Conservation (phyloP, 768 basidiomycete genomes). For the Russula abietina region DNA sequence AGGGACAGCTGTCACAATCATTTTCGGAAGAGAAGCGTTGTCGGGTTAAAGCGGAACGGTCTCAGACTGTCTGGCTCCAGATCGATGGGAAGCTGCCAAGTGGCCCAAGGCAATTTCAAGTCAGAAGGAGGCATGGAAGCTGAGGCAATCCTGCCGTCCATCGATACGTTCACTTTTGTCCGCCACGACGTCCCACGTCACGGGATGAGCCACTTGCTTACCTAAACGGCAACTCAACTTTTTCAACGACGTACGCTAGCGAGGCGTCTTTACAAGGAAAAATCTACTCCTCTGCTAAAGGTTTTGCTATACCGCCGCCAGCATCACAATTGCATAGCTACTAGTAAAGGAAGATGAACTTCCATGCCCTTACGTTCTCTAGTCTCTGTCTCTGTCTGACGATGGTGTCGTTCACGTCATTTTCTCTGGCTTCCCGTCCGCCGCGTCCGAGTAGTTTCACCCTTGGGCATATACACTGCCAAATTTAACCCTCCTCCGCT, state of each 20-base stretch:
- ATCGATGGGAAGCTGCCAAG: conserved; percentile 4
- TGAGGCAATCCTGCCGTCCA: neutral
- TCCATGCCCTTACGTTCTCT: neutral
- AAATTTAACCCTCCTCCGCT: too few species aligned
- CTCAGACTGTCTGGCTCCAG: neutral
- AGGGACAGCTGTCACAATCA: too few species aligned
- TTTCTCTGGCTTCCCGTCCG: neutral
- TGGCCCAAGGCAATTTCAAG: neutral
- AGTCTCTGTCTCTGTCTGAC: neutral
- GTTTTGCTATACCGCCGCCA: too few species aligned
- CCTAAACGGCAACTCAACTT: too few species aligned
- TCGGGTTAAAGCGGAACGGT: neutral
- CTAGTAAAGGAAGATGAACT: neutral
- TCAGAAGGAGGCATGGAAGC: neutral
- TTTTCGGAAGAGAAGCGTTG: neutral
- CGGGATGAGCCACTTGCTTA: neutral
- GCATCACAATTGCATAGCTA: too few species aligned
- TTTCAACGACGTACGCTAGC: too few species aligned
- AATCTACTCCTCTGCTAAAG: too few species aligned
- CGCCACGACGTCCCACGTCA: neutral
- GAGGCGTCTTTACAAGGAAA: too few species aligned
- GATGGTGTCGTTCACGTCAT: neutral
- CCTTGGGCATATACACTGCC: neutral
- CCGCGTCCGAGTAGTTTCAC: neutral
- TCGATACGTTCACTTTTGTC: too few species aligned